These are phyloP conservation scores for Actinomortierella wolfii DNA, from an alignment of 371 early-diverging fungal genomes.

Conservation along the genomic window DNA sequence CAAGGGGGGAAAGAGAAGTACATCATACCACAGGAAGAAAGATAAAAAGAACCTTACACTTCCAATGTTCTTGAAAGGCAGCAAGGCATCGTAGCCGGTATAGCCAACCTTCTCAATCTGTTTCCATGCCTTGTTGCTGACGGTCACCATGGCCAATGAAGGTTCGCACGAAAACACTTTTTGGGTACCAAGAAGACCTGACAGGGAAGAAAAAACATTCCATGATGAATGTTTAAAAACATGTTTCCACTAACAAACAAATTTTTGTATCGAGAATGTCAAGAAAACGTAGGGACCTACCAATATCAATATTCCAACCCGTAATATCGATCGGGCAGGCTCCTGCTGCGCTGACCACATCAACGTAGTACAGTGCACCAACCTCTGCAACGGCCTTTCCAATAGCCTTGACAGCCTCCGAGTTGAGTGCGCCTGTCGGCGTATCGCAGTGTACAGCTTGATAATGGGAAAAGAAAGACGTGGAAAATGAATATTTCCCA, in stretches of 20 bases:
- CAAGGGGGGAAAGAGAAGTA: neutral
- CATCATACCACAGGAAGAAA: neutral
- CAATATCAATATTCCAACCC: constrained; percentile 41
- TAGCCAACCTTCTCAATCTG: constrained; percentile 43
- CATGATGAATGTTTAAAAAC: no score
- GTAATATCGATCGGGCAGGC: constrained; percentile 34
- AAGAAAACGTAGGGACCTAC: no score
- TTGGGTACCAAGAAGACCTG: constrained; percentile 37
- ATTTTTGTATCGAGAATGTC: no score
- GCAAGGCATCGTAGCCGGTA: constrained; percentile 39
- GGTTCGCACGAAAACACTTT: constrained; percentile 42
- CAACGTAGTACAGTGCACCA: constrained; percentile 30
- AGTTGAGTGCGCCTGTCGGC: constrained; percentile 36
- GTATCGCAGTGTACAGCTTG: constrained; percentile 45
- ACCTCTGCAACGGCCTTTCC: constrained; percentile 25
- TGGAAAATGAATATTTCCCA: neutral
- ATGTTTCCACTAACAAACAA: no score
- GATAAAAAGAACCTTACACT: constrained; percentile 9
- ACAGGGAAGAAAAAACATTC: neutral
- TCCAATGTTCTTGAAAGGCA: constrained; percentile 21
- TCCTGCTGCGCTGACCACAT: constrained; percentile 37
- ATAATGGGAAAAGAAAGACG: neutral
- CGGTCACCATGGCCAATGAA: constrained; percentile 28
- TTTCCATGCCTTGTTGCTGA: constrained; percentile 42
- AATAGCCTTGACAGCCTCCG: constrained; percentile 21